A percentile compares a stretch with the other conserved stretches of the same genome.
Conservation (phyloP, 192 early-diverging fungal genomes). For the Coemansia sp. region DNA sequence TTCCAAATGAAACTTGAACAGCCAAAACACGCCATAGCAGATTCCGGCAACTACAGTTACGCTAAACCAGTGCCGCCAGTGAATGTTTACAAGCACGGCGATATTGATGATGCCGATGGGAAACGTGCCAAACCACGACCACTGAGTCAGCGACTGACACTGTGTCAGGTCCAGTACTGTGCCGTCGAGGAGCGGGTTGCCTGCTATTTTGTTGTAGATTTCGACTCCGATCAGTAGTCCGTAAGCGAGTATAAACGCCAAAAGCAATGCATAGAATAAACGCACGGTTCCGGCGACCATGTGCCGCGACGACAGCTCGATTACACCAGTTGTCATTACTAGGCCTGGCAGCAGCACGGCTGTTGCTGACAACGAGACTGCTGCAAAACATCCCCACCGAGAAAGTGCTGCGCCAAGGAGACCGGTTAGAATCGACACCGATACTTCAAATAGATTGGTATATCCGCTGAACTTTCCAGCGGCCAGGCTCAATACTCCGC, state of each 20-base stretch:
- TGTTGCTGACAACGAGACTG: conserved; percentile 61
- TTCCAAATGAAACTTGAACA: conserved; percentile 59
- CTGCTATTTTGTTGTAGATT: conserved; percentile 61
- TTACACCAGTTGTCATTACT: conserved; percentile 75
- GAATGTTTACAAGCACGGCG: conserved; percentile 60
- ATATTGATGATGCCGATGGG: conserved; percentile 56
- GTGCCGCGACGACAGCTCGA: conserved; percentile 85
- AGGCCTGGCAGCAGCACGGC: conserved; percentile 69
- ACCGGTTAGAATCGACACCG: conserved; percentile 57
- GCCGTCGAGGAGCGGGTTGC: conserved; percentile 22
- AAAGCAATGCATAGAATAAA: conserved; percentile 77
- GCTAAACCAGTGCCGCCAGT: conserved; percentile 64
- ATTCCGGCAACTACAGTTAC: conserved; percentile 66
- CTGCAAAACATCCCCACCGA: conserved; percentile 61
- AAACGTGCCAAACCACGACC: conserved; percentile 60
- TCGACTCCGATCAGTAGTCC: conserved; percentile 64
- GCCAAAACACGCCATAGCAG: conserved; percentile 64
- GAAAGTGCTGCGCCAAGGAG: conserved; percentile 58
- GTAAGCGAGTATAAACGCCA: conserved; percentile 72
- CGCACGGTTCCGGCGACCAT: conserved; percentile 85
- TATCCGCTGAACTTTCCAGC: conserved; percentile 60
- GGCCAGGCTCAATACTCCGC: conserved; percentile 59
- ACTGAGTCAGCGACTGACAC: conserved; percentile 36
- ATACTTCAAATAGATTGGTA: conserved; percentile 69
- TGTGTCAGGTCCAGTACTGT: conserved; percentile 50